Base-by-base conservation (phyloP, 139 green algal species). In the Astrephomene gubernaculifera region DNA sequence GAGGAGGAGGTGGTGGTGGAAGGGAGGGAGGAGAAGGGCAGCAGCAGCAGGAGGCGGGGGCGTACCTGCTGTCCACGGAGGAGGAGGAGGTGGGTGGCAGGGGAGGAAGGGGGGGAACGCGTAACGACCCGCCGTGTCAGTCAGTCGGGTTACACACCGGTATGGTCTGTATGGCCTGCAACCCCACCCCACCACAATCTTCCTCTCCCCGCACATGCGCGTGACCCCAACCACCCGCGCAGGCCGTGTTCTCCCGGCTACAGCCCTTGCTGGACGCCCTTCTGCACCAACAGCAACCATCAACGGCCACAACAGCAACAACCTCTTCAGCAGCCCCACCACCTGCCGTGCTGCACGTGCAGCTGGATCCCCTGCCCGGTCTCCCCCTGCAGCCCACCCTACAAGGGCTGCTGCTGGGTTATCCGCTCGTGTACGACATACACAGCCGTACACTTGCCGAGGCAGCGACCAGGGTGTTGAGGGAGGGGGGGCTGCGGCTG, bases 401-500 rank as follows among this genome's bases (percentile, higher is more conserved):
- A 4, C 93, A 92, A 71, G 93, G 93, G 39, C 92, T 89, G 74
- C 87, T 96, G 72, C 86, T 96, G 70, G 91, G 91, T 35, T 96
- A 96, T 53, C 93, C 93, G 22, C 83, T 89, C 2, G 82, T 93
- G 14, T 96, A 96, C 74, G 63, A 82, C 43, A 84, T 94, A 27
- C 14, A 71, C 12, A 53, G 60, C 54, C 14, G 61, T 27, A 41
- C 79, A 0, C 84, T 89, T 33, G 92, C 85, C 7, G 76, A 71
- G 19, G 52, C 41, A 0, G 71, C 90, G 24, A 69, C 72, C 4
- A 67, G 57, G 10, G 75, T 52, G 44, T 86, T 95, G n/a, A 21
- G n/a, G 2, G n/a, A 21, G 21, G 27, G 35, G 61, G 76, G 61
- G 3, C 60, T 83, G 60, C 8, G 10, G 39, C 76, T 83, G 61